These are phyloP conservation scores for Avena sativa DNA, from an alignment of 176 grass and related monocot genomes.

Conservation along the genomic window DNA sequence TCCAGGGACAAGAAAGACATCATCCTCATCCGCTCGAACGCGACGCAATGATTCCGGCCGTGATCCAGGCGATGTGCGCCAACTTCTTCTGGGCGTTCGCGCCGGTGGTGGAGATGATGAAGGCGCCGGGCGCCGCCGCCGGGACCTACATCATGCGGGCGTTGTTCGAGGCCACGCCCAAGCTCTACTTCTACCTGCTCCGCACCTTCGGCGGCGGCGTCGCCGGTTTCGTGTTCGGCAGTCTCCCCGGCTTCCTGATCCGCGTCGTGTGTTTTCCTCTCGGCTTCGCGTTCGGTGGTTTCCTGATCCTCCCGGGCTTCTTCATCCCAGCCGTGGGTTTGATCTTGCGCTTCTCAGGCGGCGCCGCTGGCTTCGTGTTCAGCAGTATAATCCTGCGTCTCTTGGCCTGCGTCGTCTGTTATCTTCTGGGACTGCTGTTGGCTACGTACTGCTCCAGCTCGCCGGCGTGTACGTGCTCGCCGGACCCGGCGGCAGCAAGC, in stretches of 20 bases:
- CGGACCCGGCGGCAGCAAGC: background rate
- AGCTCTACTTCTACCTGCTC: constrained; percentile 6
- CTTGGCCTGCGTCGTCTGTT: background rate
- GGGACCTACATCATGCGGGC: background rate
- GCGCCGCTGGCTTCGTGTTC: background rate
- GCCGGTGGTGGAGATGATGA: background rate
- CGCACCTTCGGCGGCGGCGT: background rate
- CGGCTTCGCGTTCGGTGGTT: background rate
- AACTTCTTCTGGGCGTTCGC: background rate
- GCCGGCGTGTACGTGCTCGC: background rate
- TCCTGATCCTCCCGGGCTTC: background rate
- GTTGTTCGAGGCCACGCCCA: background rate
- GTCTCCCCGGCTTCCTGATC: background rate
- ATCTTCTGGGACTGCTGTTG: background rate
- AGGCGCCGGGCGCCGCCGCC: constrained; percentile 1
- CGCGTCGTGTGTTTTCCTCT: background rate
- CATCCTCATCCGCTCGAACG: background rate
- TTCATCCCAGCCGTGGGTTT: background rate
- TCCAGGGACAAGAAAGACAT: background rate
- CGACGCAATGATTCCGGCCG: background rate
- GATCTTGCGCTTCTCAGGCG: too few species aligned
- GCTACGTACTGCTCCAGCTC: background rate
- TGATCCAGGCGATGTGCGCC: background rate
- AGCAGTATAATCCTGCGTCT: background rate
- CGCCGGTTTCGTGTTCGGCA: background rate